Conservation (phyloP, 495 filamentous ascomycete genomes). For the Corynascus novoguineensis region DNA sequence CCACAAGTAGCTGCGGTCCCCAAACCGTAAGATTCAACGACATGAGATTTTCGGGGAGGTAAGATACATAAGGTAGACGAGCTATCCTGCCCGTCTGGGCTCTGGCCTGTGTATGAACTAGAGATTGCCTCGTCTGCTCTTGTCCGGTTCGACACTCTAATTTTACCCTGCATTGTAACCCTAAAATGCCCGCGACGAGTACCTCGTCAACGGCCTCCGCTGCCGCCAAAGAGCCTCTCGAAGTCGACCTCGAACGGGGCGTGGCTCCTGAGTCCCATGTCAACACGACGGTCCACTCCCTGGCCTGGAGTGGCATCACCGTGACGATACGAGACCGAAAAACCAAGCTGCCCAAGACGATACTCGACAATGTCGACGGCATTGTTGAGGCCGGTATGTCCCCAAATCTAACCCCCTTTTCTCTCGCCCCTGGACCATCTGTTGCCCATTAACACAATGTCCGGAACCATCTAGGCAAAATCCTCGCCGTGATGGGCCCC, state of each 20-base stretch:
- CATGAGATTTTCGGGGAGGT: too few relatives aligned
- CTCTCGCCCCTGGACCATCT: not conserved
- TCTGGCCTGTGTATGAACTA: not conserved
- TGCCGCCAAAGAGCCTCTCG: not conserved
- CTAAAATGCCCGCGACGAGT: constrained; percentile 8
- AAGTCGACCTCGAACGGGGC: constrained; percentile 22
- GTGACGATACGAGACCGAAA: constrained; percentile 65
- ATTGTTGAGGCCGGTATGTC: constrained; percentile 45
- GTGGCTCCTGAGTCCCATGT: constrained; percentile 30
- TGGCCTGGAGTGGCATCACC: constrained; percentile 57
- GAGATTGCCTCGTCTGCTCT: too few relatives aligned
- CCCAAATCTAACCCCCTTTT: not conserved
- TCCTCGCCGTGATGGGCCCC: constrained; percentile 72
- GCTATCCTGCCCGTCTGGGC: too few relatives aligned
- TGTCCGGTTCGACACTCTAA: too few relatives aligned
- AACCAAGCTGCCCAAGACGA: constrained; percentile 51
- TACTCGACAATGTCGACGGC: constrained; percentile 51
- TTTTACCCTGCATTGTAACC: too few relatives aligned
- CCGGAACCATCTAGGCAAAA: too few relatives aligned
- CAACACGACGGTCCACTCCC: constrained; percentile 38
- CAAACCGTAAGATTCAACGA: not conserved
- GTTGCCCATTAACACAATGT: not conserved
- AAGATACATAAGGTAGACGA: not conserved
- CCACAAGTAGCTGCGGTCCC: too few relatives aligned
- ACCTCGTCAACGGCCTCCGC: constrained; percentile 8